Conservation (phyloP, 805 yeast genomes). For the Isabelozyma pseudorhagii region DNA sequence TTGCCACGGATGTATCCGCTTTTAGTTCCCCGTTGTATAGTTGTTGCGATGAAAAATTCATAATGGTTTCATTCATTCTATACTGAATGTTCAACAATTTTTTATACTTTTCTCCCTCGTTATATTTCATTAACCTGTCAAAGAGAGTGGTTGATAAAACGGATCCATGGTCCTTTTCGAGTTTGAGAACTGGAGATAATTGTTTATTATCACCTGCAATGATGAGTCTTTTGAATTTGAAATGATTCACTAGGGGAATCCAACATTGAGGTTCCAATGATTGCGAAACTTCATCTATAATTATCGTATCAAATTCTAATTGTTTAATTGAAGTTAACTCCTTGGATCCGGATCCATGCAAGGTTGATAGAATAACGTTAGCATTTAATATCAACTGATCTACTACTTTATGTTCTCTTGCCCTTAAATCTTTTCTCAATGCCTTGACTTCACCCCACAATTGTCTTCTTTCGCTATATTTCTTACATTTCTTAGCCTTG, state of each 20-base stretch:
- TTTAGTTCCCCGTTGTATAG: constrained; percentile 61
- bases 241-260: constrained; percentile 80
- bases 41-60: constrained; percentile 69
- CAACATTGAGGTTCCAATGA: constrained; percentile 93
- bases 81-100: constrained; percentile 74
- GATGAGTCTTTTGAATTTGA: constrained; percentile 54
- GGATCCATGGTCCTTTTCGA: constrained; percentile 34
- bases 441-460: constrained; percentile 68
- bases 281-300: constrained; percentile 95
- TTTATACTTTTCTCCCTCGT: constrained; percentile 44
- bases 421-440: constrained; percentile 65
- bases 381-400: constrained; percentile 56
- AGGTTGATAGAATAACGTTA: constrained; percentile 73
- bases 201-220: constrained; percentile 94
- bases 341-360: constrained; percentile 83
- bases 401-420: constrained; percentile 62
- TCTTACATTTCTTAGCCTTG: constrained; percentile 57
- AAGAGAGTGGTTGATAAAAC: constrained; percentile 68
- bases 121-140: constrained; percentile 61
- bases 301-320: constrained; percentile 67
- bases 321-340: constrained; percentile 49
- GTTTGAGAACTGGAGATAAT: constrained; percentile 83
- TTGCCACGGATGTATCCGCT: constrained; percentile 60
- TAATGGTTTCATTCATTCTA: constrained; percentile 77
- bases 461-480: constrained; percentile 60